Evolutionary conservation across 768 basidiomycete species (phyloP).

Genomic region (Xerocomus spinulosus): DNA sequence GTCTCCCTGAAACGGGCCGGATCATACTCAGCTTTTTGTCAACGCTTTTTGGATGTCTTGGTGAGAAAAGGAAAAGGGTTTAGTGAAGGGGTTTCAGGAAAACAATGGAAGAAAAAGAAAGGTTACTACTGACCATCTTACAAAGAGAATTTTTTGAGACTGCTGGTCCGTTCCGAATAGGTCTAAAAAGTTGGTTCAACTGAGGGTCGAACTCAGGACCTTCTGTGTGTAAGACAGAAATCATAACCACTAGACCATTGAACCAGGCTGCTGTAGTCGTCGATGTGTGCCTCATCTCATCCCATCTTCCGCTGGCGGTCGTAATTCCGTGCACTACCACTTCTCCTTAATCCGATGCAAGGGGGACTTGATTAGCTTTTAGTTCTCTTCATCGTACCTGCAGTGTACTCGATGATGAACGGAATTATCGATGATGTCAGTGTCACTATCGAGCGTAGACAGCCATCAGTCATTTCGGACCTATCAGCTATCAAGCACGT

Average conservation of each 20-base stretch:
- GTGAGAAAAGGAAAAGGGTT: neutral
- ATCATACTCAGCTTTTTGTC: neutral
- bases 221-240: conserved; percentile 48
- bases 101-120: neutral
- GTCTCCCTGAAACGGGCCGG: neutral
- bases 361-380: neutral
- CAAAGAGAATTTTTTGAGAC: too few relatives aligned
- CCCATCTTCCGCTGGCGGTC: too few relatives aligned
- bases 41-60: neutral
- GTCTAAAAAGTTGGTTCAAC: conserved; percentile 38
- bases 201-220: conserved; percentile 39
- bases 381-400: neutral
- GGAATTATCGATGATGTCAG: neutral
- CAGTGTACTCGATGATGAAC: neutral
- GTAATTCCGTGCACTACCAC: too few relatives aligned
- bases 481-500: conserved; percentile 12
- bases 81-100: neutral
- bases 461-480: neutral
- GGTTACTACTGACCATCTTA: too few relatives aligned
- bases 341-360: too few relatives aligned
- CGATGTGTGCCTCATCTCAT: too few relatives aligned
- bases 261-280: too few relatives aligned
- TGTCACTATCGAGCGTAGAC: neutral
- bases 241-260: conserved; percentile 60
- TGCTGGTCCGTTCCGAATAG: too few relatives aligned